A percentile compares a stretch with the other conserved stretches of the same genome.
These are phyloP conservation scores for Suillus ampliporus DNA, from an alignment of 768 basidiomycete genomes.

Conservation along the genomic window DNA sequence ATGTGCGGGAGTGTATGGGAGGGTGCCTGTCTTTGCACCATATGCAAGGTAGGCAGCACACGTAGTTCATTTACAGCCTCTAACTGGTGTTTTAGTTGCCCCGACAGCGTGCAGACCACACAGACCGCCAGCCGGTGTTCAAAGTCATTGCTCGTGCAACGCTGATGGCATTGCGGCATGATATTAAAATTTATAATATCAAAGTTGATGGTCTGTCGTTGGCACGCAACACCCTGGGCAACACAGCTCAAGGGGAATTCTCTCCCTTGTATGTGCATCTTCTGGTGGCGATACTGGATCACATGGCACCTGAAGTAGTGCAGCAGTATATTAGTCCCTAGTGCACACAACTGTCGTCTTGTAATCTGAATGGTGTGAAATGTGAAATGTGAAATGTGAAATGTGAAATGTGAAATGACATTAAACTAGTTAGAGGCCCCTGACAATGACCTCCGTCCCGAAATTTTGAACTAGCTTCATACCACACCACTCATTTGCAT, in stretches of 20 bases:
- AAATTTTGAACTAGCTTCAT: neutral
- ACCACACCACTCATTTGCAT: neutral
- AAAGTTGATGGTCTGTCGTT: neutral
- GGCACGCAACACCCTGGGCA: neutral
- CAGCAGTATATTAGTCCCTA: too few relatives aligned
- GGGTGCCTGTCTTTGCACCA: neutral
- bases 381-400: too few relatives aligned
- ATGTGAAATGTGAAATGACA: neutral
- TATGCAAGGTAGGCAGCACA: neutral
- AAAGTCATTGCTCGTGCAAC: neutral
- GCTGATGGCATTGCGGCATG: neutral
- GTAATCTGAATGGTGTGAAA: neutral
- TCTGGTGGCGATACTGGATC: neutral
- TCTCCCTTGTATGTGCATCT: neutral
- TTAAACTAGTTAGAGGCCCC: neutral
- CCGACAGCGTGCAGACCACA: too few relatives aligned
- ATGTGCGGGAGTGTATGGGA: neutral
- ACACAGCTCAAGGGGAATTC: neutral
- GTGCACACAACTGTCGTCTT: too few relatives aligned
- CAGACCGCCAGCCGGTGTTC: fast-evolving
- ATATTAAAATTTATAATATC: neutral
- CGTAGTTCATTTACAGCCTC: neutral
- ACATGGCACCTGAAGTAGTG: neutral
- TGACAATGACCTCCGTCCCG: neutral
- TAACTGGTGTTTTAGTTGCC: neutral